phyloP scores from a whole-genome alignment of 306 rosid genomes.

The Cicer judaicum region DNA sequence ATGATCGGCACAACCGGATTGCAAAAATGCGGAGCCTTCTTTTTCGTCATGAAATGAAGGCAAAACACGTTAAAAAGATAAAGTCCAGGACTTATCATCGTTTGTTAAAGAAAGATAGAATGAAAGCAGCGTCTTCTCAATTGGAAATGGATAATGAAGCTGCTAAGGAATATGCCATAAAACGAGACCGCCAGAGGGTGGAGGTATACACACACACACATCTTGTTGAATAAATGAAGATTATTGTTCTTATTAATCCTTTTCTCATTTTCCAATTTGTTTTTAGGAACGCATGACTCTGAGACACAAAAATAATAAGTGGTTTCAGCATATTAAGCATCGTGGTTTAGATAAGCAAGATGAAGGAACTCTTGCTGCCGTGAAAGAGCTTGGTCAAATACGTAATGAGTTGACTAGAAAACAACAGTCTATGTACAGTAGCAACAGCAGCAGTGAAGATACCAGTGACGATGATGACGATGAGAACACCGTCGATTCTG shows the following conservation, averaged over 20 bases:
- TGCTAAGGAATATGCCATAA: constrained; percentile 77
- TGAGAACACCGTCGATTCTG: constrained; percentile 55
- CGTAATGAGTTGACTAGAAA: constrained; percentile 81
- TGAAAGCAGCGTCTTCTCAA: constrained; percentile 60
- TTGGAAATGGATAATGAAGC: constrained; percentile 76
- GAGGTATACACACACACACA: constrained; percentile 57
- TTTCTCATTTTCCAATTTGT: constrained; percentile 39
- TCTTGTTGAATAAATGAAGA: not conserved
- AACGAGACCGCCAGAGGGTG: constrained; percentile 77
- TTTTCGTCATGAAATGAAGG: constrained; percentile 80
- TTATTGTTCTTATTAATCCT: constrained; percentile 24
- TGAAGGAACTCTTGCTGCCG: constrained; percentile 91
- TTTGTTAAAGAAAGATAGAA: constrained; percentile 75
- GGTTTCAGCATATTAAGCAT: constrained; percentile 69
- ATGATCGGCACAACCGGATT: constrained; percentile 75
- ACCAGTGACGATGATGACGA: constrained; percentile 65
- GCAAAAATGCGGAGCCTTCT: constrained; percentile 94
- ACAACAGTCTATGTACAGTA: constrained; percentile 71
- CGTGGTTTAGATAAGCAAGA: constrained; percentile 85
- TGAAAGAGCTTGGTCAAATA: constrained; percentile 71
- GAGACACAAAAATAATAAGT: constrained; percentile 73
- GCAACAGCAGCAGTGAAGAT: constrained; percentile 74
- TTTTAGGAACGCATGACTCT: constrained; percentile 87
- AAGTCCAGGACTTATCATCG: constrained; percentile 88
- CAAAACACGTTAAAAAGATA: constrained; percentile 80